A percentile compares a stretch with the other conserved stretches of the same genome.
phyloP scores from a whole-genome alignment of 352 stramenopile genomes.

The Phytophthora agathidicida region DNA sequence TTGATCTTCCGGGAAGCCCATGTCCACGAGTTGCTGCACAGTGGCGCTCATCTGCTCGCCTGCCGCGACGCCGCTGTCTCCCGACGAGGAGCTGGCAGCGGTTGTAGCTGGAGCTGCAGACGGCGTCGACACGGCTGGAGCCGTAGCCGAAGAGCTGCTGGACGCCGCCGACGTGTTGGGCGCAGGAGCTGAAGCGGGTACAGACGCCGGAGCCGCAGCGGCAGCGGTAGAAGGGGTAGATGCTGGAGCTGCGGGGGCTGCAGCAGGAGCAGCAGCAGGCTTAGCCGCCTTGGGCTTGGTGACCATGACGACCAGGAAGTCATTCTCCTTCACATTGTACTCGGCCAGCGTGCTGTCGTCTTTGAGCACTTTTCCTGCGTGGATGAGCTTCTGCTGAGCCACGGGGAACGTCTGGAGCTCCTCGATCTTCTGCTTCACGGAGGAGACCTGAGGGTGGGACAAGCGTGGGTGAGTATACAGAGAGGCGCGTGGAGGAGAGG shows the following conservation, averaged over 20 bases:
- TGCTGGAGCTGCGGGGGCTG: slow-evolving; percentile 37
- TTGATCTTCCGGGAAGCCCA: slow-evolving; percentile 90
- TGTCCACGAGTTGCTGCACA: slow-evolving; percentile 82
- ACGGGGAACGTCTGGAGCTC: slow-evolving; percentile 71
- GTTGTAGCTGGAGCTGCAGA: slow-evolving; percentile 56
- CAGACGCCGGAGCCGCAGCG: slow-evolving; percentile 28
- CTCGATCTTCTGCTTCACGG: slow-evolving; percentile 86
- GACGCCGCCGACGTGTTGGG: slow-evolving; percentile 77
- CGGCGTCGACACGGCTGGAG: slow-evolving; percentile 68
- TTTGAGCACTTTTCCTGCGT: slow-evolving; percentile 89
- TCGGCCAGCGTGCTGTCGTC: slow-evolving; percentile 81
- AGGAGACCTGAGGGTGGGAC: slow-evolving; percentile 50
- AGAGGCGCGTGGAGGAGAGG: background rate
- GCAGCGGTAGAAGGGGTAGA: slow-evolving; percentile 21
- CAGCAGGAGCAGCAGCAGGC: slow-evolving; percentile 42
- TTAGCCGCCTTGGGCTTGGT: slow-evolving; percentile 82
- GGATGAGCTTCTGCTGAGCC: slow-evolving; percentile 86
- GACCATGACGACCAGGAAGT: slow-evolving; percentile 90
- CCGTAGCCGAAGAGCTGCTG: slow-evolving; percentile 64
- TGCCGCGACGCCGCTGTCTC: slow-evolving; percentile 22
- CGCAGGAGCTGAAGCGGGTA: slow-evolving; percentile 34
- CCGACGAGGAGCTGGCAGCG: slow-evolving; percentile 21
- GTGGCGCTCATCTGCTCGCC: slow-evolving; percentile 57
- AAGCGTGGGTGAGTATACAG: background rate
- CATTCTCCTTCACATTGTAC: slow-evolving; percentile 89